Conservation (phyloP, 2,329 filamentous ascomycete genomes). For the Colletotrichum chrysophilum region DNA sequence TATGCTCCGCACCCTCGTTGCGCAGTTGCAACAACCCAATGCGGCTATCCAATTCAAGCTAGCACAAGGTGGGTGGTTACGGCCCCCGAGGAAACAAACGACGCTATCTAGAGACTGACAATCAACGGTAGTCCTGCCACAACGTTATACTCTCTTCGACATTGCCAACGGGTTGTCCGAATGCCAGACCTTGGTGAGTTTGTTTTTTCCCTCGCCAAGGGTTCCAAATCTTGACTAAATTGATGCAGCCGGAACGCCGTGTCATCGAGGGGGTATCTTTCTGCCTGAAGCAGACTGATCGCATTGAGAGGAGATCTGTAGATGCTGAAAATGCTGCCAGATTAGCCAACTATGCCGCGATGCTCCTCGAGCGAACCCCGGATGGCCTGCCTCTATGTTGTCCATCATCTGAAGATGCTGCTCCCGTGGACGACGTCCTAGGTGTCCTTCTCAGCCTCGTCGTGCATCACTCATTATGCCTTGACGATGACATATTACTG, state of each 20-base stretch:
- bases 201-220: neutral
- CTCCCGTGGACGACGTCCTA: neutral
- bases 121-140: neutral
- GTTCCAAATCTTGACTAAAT: neutral
- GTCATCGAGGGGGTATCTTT: neutral
- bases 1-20: neutral
- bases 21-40: neutral
- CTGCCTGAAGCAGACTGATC: neutral
- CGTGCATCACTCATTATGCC: neutral
- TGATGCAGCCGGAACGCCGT: neutral
- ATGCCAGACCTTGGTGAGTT: neutral
- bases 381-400: neutral
- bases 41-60: neutral
- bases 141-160: neutral
- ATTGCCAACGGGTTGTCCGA: neutral
- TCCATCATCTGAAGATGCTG: neutral
- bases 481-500: constrained; percentile 30
- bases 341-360: neutral
- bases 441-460: neutral
- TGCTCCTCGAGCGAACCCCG: neutral
- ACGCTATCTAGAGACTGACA: neutral
- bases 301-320: neutral
- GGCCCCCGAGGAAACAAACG: neutral
- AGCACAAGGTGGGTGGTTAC: neutral
- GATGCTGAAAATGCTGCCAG: neutral